Evolutionary conservation across 2,329 filamentous ascomycete species (phyloP), one percentile per base, ranked within the genome.

Genomic region (Ceratocystis huliohia): DNA sequence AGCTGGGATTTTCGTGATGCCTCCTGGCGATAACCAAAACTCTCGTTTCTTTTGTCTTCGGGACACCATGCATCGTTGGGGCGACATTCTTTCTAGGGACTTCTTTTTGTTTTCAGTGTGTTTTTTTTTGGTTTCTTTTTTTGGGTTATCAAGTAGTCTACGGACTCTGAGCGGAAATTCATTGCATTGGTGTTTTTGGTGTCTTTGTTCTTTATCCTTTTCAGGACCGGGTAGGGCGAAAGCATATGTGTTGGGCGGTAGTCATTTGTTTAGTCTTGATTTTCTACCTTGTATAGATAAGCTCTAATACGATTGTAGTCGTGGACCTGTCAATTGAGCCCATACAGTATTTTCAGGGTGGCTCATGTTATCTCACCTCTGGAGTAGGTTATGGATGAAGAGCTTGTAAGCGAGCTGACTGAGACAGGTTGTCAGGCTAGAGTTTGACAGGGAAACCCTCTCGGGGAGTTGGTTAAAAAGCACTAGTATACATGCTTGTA

Each of bases 1-100:
- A 56, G 17, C 41, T 53, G 22, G 62, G 62, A 15, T 13, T 22
- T 28, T 72, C 73, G 69, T 72, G 69, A 72, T n/a, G n/a, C 15
- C 4, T 15, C 17, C 30, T 30, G 62, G 20, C 15, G 41, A 8
- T 62, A 15, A 3, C 44, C 44, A 8, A 5, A 37, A 5, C 10
- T 46, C 20, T 41, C n/a, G 33, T 37, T 67, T 59, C 45, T 22
- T 46, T 63, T 37, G 44, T 44, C 5, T 22, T 20, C 1, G 13
- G 6, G 20, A 25, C 5, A 17, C 4, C 4, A 20, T 41, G 46
- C 25, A 17, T 56, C 48, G 20, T 13, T 15, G 48, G 48, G 25
- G n/a, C 48, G 45, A 28, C 13, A 28, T 59, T 64, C 6, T 56
- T 48, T 62, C 37, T 41, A 59, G 25, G 45, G 37, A 10, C 50